Evolutionary conservation across 164 flowering plant species (phyloP), one percentile per base, ranked within the genome.

Genomic region (Umbilicus rupestris): DNA sequence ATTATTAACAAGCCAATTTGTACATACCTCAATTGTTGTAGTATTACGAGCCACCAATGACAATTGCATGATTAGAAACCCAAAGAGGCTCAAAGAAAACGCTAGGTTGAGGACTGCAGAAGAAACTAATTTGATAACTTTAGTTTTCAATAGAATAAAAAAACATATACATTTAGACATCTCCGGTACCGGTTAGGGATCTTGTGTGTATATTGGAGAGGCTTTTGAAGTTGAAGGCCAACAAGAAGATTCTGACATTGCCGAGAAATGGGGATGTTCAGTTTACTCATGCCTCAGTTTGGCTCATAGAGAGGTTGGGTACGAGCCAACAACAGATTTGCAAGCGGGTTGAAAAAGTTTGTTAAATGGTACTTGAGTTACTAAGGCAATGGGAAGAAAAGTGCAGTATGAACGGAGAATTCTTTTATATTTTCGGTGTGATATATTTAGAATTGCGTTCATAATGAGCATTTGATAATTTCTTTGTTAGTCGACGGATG

Each of bases 11-110:
- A 2, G 1, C 30, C 6, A 24, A 30, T n/a, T 22, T 52, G 44
- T n/a, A 26, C 62, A 42, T 81, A 92, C 99, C 99, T 95, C 99
- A 73, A 95, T 95, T n/a, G 99, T 95, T 59, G 97, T 88, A 59
- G 96, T 95, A 74, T 95, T 95, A 65, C 76, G 95, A 52, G 81
- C 73, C 64, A 92, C 97, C 79, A 95, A 65, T 4, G 96, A 87
- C 52, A 90, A 78, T 74, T 95, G 99, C 98, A 95, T 90, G 75
- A 95, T 87, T 75, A 95, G 80, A 74, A 95, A 95, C 20, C 98
- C 98, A 79, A 90, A 30, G 4, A 95, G 97, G 70, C 97, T 90
- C 79, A 92, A 77, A 28, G 99, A 85, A 75, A 95, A 95, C 66
- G 99, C 99, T 58, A 95, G 74, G 75, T 95, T 95, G 71, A 95